A percentile compares a stretch with the other conserved stretches of the same genome.
Conservation (phyloP, 2,329 filamentous ascomycete species). For the Cladosporium halotolerans region DNA sequence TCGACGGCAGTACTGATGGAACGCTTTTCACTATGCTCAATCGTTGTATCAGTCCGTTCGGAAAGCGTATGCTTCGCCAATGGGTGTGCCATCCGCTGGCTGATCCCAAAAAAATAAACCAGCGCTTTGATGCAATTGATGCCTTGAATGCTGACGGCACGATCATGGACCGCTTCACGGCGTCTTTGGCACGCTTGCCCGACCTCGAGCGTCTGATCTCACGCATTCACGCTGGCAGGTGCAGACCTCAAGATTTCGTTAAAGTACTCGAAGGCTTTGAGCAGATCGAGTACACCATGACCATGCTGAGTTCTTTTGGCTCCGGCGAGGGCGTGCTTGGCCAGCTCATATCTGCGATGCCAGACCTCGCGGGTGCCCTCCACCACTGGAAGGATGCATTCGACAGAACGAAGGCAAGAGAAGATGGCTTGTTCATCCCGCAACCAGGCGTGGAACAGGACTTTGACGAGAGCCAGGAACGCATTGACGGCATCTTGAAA, state of each 20-base stretch:
- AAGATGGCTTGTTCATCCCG: slow-evolving; percentile 76
- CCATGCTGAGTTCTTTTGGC: slow-evolving; percentile 65
- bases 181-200: slow-evolving; percentile 83
- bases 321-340: slow-evolving; percentile 79
- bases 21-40: slow-evolving; percentile 89
- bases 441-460: slow-evolving; percentile 83
- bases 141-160: slow-evolving; percentile 77
- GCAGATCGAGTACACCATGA: slow-evolving; percentile 93
- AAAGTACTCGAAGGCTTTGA: slow-evolving; percentile 93
- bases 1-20: slow-evolving; percentile 76
- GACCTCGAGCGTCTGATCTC: slow-evolving; percentile 93
- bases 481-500: slow-evolving; percentile 67
- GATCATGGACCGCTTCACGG: slow-evolving; percentile 79
- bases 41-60: slow-evolving; percentile 91
- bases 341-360: slow-evolving; percentile 77
- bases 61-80: slow-evolving; percentile 89
- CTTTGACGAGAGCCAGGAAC: slow-evolving; percentile 76
- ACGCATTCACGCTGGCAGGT: slow-evolving; percentile 85
- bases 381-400: slow-evolving; percentile 89
- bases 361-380: slow-evolving; percentile 67
- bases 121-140: slow-evolving; percentile 88
- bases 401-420: slow-evolving; percentile 70
- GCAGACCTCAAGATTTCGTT: slow-evolving; percentile 85
- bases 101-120: slow-evolving; percentile 81
- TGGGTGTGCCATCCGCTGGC: slow-evolving; percentile 96